A percentile compares a stretch with the other conserved stretches of the same genome.
phyloP scores from a whole-genome alignment of 2,329 filamentous ascomycete genomes.

The Fusarium lateritium region DNA sequence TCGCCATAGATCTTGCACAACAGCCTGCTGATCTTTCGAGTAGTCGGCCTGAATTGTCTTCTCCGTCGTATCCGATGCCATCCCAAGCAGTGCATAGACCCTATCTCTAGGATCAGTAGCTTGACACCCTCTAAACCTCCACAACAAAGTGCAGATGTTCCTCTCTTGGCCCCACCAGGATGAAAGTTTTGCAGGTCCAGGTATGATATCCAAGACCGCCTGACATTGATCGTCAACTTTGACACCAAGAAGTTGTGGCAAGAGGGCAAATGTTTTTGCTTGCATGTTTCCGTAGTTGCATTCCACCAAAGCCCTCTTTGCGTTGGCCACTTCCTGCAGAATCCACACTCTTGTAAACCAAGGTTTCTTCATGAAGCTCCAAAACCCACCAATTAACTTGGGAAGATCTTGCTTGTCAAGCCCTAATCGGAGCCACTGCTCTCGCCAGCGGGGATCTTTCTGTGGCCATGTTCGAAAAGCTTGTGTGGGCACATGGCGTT shows the following conservation, averaged over 20 bases:
- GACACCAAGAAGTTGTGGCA: not conserved
- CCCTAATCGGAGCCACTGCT: not conserved
- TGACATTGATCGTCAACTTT: not conserved
- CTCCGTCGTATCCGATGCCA: not conserved
- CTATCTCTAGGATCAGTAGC: constrained; percentile 19
- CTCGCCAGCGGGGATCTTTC: not conserved
- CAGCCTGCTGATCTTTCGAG: not conserved
- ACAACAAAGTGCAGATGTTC: constrained; percentile 14
- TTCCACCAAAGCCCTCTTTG: not conserved
- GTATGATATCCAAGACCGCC: constrained; percentile 36
- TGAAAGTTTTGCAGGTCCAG: not conserved
- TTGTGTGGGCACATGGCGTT: rapidly evolving
- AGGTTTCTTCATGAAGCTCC: rapidly evolving
- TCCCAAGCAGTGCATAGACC: constrained; percentile 22
- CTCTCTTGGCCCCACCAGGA: constrained; percentile 25
- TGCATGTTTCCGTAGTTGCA: not conserved
- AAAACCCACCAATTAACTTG: rapidly evolving
- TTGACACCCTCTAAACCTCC: not conserved
- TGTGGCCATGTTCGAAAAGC: not conserved
- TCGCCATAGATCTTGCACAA: not conserved
- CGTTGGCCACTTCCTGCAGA: constrained; percentile 26
- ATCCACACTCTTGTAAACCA: constrained; percentile 38
- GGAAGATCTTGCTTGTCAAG: rapidly evolving
- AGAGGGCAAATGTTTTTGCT: not conserved
- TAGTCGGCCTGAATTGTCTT: not conserved